Conservation (phyloP, 768 basidiomycete species). For the Suillus bovinus region DNA sequence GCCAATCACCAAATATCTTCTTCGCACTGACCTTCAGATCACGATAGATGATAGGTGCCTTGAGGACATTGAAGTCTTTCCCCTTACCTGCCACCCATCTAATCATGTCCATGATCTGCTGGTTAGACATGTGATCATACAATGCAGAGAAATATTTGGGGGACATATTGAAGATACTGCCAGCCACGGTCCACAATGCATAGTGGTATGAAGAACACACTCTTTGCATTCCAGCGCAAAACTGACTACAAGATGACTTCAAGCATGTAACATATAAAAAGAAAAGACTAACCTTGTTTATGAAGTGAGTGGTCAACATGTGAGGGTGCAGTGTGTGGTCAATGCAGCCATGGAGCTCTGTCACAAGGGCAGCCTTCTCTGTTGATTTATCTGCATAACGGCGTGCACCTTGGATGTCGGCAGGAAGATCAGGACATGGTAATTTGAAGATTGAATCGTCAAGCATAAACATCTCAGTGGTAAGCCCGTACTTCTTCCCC, state of each 20-base stretch:
- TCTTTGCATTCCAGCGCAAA: neutral
- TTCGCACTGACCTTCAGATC: neutral
- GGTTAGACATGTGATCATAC: neutral
- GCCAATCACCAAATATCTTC: constrained; percentile 7
- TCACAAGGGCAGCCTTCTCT: neutral
- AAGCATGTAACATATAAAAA: neutral
- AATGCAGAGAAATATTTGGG: neutral
- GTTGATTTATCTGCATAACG: neutral
- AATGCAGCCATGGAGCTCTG: neutral
- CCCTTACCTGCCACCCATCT: constrained; percentile 1
- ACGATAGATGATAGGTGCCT: constrained; percentile 6
- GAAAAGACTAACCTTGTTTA: neutral
- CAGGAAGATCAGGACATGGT: neutral
- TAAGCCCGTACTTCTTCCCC: neutral
- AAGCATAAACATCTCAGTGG: neutral
- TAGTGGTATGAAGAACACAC: neutral
- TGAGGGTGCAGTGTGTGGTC: neutral
- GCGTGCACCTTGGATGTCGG: neutral
- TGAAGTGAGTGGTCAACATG: neutral
- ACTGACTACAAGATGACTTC: neutral
- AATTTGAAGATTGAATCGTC: neutral
- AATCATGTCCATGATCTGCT: neutral
- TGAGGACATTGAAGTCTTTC: neutral
- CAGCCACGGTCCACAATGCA: neutral
- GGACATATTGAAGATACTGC: neutral